Evolutionary conservation across 2,329 filamentous ascomycete genomes (phyloP).

Genomic region (Rutstroemia sp.): DNA sequence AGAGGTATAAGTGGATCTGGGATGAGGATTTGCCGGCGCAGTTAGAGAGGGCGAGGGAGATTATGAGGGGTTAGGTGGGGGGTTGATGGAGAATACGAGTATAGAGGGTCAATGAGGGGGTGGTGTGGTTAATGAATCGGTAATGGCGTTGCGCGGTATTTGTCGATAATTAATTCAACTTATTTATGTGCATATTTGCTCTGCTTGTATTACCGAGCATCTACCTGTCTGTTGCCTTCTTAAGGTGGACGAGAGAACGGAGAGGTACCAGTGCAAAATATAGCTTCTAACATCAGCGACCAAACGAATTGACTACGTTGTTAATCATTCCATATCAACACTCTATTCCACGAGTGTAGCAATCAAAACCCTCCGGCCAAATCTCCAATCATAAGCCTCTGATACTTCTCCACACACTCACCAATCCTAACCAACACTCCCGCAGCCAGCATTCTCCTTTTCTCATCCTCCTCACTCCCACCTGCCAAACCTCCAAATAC

Average conservation of each 20-base stretch:
- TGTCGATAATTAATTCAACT: background rate
- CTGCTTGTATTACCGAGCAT: too few species aligned
- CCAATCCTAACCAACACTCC: slow-evolving; percentile 69
- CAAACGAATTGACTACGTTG: background rate
- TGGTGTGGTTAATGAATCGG: background rate
- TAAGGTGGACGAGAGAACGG: too few species aligned
- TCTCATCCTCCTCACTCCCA: slow-evolving; percentile 61
- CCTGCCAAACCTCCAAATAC: slow-evolving; percentile 54
- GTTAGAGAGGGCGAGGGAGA: slow-evolving; percentile 32
- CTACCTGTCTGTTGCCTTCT: too few species aligned
- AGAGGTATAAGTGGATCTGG: slow-evolving; percentile 33
- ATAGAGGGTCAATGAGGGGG: background rate
- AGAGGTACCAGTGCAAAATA: too few species aligned
- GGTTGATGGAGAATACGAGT: background rate
- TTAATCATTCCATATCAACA: background rate
- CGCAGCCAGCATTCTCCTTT: slow-evolving; percentile 70
- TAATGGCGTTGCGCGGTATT: background rate
- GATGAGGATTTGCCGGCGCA: slow-evolving; percentile 29
- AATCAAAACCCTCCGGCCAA: slow-evolving; percentile 27
- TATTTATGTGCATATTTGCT: too few species aligned
- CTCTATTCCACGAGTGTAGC: background rate
- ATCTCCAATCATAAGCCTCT: slow-evolving; percentile 68
- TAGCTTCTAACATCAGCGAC: background rate
- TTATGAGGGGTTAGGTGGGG: slow-evolving; percentile 20
- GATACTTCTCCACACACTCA: slow-evolving; percentile 77